Percentiles rank a stretch among this genome's conserved stretches.
Conservation (phyloP, 805 yeast species). For the Candida tammaniensis region DNA sequence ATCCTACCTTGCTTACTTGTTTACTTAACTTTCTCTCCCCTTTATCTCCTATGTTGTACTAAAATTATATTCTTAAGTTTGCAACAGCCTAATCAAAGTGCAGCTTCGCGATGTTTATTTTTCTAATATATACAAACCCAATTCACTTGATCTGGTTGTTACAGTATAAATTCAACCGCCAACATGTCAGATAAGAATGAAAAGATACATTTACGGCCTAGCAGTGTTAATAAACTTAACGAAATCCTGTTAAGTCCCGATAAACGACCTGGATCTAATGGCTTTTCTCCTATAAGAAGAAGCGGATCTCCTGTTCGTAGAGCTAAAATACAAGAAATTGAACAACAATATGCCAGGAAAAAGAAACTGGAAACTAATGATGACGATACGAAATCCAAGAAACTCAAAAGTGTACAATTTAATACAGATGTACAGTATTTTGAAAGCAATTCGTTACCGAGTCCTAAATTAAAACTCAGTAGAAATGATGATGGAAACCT, state of each 20-base stretch:
- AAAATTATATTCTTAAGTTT: too few relatives aligned
- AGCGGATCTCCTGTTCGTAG: conserved; percentile 38
- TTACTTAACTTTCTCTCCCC: too few relatives aligned
- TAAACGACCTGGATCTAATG: conserved; percentile 2
- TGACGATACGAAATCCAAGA: conserved; percentile 1
- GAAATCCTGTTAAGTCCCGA: background rate
- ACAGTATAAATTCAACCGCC: too few relatives aligned
- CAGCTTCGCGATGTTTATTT: background rate
- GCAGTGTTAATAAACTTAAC: background rate
- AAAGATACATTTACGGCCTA: conserved; percentile 2
- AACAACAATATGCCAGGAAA: conserved; percentile 13
- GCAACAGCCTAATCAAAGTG: too few relatives aligned
- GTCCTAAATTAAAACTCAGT: conserved; percentile 1
- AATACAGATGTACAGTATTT: conserved; percentile 11
- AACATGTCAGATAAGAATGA: too few relatives aligned
- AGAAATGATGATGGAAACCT: too few relatives aligned
- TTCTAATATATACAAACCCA: too few relatives aligned
- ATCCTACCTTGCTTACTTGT: too few relatives aligned
- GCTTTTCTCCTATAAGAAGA: conserved; percentile 22
- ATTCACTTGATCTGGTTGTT: too few relatives aligned
- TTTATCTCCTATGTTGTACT: too few relatives aligned
- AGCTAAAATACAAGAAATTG: conserved; percentile 27
- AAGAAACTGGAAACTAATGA: conserved; percentile 1
- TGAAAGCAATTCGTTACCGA: conserved; percentile 4
- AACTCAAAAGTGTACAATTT: conserved; percentile 13